Evolutionary conservation across 2,329 filamentous ascomycete genomes (phyloP).

Genomic region (Fonsecaea multimorphosa): DNA sequence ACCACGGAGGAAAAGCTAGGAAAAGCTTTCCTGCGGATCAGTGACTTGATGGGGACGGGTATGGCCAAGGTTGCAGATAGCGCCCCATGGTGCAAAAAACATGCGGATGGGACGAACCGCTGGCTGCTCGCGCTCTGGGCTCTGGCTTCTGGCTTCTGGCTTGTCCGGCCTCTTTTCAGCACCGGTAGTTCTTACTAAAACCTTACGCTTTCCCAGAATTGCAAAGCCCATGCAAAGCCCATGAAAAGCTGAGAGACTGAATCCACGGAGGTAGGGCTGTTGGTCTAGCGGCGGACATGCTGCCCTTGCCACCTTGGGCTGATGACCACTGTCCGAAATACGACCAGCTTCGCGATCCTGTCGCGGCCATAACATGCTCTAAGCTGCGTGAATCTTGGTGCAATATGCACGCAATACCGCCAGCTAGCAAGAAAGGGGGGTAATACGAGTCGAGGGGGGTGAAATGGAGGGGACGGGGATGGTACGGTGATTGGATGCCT

Average conservation of each 20-base stretch:
- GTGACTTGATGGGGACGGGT: background rate
- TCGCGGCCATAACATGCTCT: conserved; percentile 9
- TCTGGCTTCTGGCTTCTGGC: conserved; percentile 19
- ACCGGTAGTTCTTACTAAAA: background rate
- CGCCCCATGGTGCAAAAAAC: conserved; percentile 4
- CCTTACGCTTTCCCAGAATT: conserved; percentile 11
- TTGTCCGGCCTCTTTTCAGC: conserved; percentile 6
- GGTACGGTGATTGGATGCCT: conserved; percentile 5
- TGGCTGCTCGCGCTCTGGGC: conserved; percentile 23
- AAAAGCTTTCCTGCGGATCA: background rate
- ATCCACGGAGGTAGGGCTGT: background rate
- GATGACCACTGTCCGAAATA: conserved; percentile 1
- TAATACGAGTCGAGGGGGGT: conserved; percentile 15
- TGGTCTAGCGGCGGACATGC: conserved; percentile 15
- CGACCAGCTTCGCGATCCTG: conserved; percentile 4
- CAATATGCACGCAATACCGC: conserved; percentile 35
- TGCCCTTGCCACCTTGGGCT: conserved; percentile 5
- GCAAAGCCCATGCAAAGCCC: background rate
- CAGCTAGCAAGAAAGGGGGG: conserved; percentile 18
- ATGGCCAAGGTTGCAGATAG: background rate
- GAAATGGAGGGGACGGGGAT: background rate
- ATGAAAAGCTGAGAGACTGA: too few relatives aligned
- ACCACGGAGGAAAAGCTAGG: background rate
- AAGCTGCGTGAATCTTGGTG: background rate
- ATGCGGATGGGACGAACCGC: conserved; percentile 33